A percentile compares a stretch with the other conserved stretches of the same genome.
Conservation (phyloP, 768 basidiomycete species). For the Tylopilus sp. region DNA sequence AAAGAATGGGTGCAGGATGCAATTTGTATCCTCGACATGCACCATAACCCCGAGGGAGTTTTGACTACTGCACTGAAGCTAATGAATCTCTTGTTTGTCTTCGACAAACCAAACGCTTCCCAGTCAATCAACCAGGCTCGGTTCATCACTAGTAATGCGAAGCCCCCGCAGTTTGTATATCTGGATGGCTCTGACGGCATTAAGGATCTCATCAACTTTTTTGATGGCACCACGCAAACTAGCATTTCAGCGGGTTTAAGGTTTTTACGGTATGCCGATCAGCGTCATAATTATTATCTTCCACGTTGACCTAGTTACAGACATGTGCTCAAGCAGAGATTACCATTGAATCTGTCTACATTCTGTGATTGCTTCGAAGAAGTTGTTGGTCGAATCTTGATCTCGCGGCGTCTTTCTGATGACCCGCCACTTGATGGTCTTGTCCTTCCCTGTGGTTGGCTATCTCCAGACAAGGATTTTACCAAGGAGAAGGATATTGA, state of each 20-base stretch:
- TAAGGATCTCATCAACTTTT: slow-evolving; percentile 28
- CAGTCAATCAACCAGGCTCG: no score
- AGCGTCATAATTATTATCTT: slow-evolving; percentile 14
- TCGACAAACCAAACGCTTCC: no score
- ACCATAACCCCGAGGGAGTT: slow-evolving; percentile 11
- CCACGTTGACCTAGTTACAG: slow-evolving; percentile 32
- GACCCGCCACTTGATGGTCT: slow-evolving; percentile 38
- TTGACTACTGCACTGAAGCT: slow-evolving; percentile 38
- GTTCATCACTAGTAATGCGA: no score
- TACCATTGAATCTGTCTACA: slow-evolving; percentile 45
- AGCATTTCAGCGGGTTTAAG: slow-evolving; percentile 35
- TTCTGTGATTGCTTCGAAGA: slow-evolving; percentile 52
- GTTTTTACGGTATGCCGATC: slow-evolving; percentile 36
- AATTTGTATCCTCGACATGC: slow-evolving; percentile 35
- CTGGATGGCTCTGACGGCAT: slow-evolving; percentile 25
- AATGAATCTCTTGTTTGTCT: slow-evolving; percentile 35
- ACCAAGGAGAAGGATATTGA: slow-evolving; percentile 8
- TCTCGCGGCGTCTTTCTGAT: slow-evolving; percentile 31
- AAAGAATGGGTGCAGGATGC: slow-evolving; percentile 45
- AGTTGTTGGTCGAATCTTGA: slow-evolving; percentile 39
- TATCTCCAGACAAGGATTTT: slow-evolving; percentile 25
- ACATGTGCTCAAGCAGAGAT: slow-evolving; percentile 36
- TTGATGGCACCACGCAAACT: slow-evolving; percentile 24
- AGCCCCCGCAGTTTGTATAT: slow-evolving; percentile 18
- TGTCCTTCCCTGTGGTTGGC: slow-evolving; percentile 55